A percentile compares a stretch with the other conserved stretches of the same genome.
These are phyloP conservation scores for Rosellinia necatrix DNA, from an alignment of 2,329 filamentous ascomycete genomes.

Conservation along the genomic window DNA sequence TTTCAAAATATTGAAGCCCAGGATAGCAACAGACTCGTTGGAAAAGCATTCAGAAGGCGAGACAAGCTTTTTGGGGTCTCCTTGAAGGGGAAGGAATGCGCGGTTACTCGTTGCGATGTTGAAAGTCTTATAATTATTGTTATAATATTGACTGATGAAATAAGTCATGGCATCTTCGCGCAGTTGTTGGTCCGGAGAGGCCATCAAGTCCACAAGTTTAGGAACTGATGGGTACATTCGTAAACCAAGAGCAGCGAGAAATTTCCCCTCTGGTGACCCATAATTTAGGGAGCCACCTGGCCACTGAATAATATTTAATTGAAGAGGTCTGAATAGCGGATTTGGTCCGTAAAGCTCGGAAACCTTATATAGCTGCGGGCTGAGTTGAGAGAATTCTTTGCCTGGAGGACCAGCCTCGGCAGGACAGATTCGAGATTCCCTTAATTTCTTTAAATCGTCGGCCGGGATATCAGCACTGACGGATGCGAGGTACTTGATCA, in stretches of 20 bases:
- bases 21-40: slow-evolving; percentile 73
- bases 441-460: slow-evolving; percentile 79
- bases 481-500: slow-evolving; percentile 92
- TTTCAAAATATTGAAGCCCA: slow-evolving; percentile 80
- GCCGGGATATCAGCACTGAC: slow-evolving; percentile 86
- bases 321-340: slow-evolving; percentile 68
- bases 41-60: slow-evolving; percentile 79
- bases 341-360: slow-evolving; percentile 83
- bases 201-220: slow-evolving; percentile 80
- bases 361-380: slow-evolving; percentile 67
- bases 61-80: slow-evolving; percentile 67
- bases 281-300: slow-evolving; percentile 69
- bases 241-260: slow-evolving; percentile 75
- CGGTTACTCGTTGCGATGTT: slow-evolving; percentile 60
- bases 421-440: slow-evolving; percentile 79
- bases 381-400: slow-evolving; percentile 58
- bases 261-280: slow-evolving; percentile 72
- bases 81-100: slow-evolving; percentile 74
- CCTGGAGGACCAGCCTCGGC: slow-evolving; percentile 67
- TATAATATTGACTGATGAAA: slow-evolving; percentile 78
- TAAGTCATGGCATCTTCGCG: slow-evolving; percentile 77
- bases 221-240: slow-evolving; percentile 70
- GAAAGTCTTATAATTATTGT: slow-evolving; percentile 73
- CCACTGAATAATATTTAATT: slow-evolving; percentile 82
- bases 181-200: slow-evolving; percentile 60